Evolutionary conservation across 768 basidiomycete genomes (phyloP).

Genomic region (Xerocomus brunneocitrinus): DNA sequence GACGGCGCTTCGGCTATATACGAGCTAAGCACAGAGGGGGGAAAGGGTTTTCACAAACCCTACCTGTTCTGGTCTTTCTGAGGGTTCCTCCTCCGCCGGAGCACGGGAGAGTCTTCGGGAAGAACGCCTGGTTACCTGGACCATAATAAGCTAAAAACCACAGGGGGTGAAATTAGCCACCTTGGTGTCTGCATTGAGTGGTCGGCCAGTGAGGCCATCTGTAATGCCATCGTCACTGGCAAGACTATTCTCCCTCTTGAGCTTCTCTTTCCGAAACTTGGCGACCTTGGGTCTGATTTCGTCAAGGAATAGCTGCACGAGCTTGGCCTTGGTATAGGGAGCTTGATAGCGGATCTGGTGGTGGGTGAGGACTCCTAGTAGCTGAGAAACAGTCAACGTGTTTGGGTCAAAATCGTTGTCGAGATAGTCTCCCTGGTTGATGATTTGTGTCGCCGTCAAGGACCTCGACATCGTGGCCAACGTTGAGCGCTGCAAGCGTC

Average conservation of each 20-base stretch:
- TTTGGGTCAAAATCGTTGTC: conserved; percentile 72
- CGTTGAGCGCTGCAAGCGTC: conserved; percentile 8
- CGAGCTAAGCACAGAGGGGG: conserved; percentile 13
- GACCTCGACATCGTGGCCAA: conserved; percentile 55
- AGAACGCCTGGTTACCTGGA: conserved; percentile 42
- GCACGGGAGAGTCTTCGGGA: conserved; percentile 63
- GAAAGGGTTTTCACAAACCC: conserved; percentile 19
- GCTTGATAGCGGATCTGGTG: conserved; percentile 73
- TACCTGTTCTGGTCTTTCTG: conserved; percentile 53
- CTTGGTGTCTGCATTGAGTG: conserved; percentile 46
- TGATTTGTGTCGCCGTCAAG: conserved; percentile 73
- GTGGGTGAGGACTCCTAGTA: conserved; percentile 71
- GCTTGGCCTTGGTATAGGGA: conserved; percentile 71
- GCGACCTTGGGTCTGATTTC: conserved; percentile 59
- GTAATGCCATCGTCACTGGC: conserved; percentile 81
- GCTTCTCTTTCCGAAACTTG: conserved; percentile 58
- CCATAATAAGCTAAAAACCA: conserved; percentile 6
- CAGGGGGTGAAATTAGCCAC: conserved; percentile 29
- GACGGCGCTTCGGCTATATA: conserved; percentile 66
- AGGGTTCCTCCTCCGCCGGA: conserved; percentile 41
- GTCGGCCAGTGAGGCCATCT: conserved; percentile 78
- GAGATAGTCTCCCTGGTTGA: conserved; percentile 72
- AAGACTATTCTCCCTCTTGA: conserved; percentile 61
- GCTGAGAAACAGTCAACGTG: conserved; percentile 72
- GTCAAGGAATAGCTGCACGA: conserved; percentile 73